phyloP scores from a whole-genome alignment of 1,284 basidiomycete species.

The Apiotrichum mycotoxinovorans region DNA sequence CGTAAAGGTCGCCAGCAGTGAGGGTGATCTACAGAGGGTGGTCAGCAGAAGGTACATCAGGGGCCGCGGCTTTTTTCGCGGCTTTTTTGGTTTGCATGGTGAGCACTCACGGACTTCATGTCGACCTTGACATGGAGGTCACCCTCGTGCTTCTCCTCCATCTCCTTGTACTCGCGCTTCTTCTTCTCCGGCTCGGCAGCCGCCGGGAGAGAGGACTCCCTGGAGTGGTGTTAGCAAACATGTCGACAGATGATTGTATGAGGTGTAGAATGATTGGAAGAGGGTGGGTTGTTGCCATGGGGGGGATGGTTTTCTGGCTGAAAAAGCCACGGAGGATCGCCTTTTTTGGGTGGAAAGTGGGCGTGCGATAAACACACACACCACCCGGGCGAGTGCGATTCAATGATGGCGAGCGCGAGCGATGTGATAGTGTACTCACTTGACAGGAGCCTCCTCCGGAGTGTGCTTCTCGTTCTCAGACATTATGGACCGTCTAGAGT shows the following conservation, averaged over 20 bases:
- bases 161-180: constrained; percentile 90
- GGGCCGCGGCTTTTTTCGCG: background rate
- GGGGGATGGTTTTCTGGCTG: background rate
- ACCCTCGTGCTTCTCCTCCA: constrained; percentile 62
- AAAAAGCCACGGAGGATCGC: background rate
- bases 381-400: no score
- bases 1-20: constrained; percentile 66
- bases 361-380: background rate
- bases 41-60: constrained; percentile 4
- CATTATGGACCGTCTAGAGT: constrained; percentile 25
- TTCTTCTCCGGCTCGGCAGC: constrained; percentile 56
- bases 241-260: background rate
- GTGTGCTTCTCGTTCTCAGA: constrained; percentile 43
- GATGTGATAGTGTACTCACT: constrained; percentile 28
- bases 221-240: constrained; percentile 12
- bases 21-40: constrained; percentile 37
- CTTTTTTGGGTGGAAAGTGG: background rate
- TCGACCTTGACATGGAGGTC: constrained; percentile 69
- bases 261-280: background rate
- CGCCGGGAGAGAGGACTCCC: constrained; percentile 37
- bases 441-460: constrained; percentile 41
- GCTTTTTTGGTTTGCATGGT: background rate
- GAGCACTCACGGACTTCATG: constrained; percentile 64
- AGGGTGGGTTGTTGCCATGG: background rate
- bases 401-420: background rate